Evolutionary conservation across 345 rosid genomes (phyloP), one percentile per base, ranked within the genome.

Genomic region (Xanthoceras sorbifolium): DNA sequence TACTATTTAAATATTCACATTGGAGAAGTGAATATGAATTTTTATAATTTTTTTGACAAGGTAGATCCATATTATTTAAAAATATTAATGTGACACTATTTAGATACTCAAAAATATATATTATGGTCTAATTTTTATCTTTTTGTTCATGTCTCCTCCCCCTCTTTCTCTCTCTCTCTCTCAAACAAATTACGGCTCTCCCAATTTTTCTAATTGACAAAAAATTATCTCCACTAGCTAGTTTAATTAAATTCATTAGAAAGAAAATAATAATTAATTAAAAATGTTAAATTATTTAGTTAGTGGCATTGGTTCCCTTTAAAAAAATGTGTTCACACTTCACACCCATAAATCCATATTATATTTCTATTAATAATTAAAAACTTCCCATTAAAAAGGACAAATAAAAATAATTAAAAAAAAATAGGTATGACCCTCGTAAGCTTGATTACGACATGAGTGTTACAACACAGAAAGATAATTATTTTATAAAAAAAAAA

Each of bases 281-380:
- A 50, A 50, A 57, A 57, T 9, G 28, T 57, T n/a, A 20, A n/a
- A 20, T 57, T 20, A 20, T 18, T 40, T 67, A 29, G n/a, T 28
- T 72, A 29, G 15, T 38, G 28, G 82, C 85, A 76, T 84, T 79
- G 87, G 87, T 78, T 86, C 84, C 85, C 71, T 60, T 18, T 29
- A 66, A 59, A 42, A 62, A 61, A 10, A 28, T 34, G 77, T 36
- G 73, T 79, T 79, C 74, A 67, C 65, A 77, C 71, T 79, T 79
- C 74, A 67, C 65, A 77, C 71, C 64, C 57, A 3, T 18, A 15
- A 50, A 69, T 40, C 70, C n/a, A 60, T 22, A 17, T 18, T 25
- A 32, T 48, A 59, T 57, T 20, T 22, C 6, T 38, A 17, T n/a
- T 36, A 23, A 14, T 29, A 5, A 20, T 66, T 48, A 31, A 74